These are phyloP conservation scores for Paracamarosporium sp. DNA, from an alignment of 2,329 filamentous ascomycete species.

Conservation along the genomic window DNA sequence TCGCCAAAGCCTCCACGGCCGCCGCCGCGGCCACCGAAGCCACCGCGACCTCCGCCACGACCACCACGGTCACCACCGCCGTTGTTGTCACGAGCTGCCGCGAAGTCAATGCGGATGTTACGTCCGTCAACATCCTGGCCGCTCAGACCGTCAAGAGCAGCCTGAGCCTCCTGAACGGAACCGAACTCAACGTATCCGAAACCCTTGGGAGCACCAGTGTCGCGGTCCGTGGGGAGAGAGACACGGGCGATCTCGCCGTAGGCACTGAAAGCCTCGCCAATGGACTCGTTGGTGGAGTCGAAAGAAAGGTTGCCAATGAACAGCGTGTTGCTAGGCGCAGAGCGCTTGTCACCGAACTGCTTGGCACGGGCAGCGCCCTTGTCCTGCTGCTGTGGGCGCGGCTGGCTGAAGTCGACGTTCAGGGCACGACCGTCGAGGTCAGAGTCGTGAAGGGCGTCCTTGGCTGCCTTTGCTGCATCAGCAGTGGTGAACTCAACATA, in stretches of 20 bases:
- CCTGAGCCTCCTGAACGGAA: constrained; percentile 82
- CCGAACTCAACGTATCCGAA: constrained; percentile 90
- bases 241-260: constrained; percentile 76
- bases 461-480: constrained; percentile 73
- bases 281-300: constrained; percentile 76
- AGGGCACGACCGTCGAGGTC: constrained; percentile 77
- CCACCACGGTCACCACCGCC: constrained; percentile 61
- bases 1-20: constrained; percentile 59
- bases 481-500: constrained; percentile 84
- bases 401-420: constrained; percentile 80
- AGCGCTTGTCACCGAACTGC: constrained; percentile 79
- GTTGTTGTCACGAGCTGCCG: constrained; percentile 68
- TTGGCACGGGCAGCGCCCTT: constrained; percentile 64
- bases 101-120: constrained; percentile 82
- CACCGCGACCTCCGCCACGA: constrained; percentile 59
- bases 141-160: constrained; percentile 73
- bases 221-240: constrained; percentile 86
- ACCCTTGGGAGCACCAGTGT: constrained; percentile 84
- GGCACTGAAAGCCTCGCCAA: constrained; percentile 76
- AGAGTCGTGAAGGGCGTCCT: constrained; percentile 75
- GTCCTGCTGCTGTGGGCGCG: constrained; percentile 56
- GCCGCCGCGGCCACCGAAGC: constrained; percentile 56
- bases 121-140: constrained; percentile 76
- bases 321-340: constrained; percentile 82
- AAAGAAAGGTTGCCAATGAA: constrained; percentile 94